Evolutionary conservation across 495 filamentous ascomycete genomes (phyloP).

Genomic region (Halenospora varia): DNA sequence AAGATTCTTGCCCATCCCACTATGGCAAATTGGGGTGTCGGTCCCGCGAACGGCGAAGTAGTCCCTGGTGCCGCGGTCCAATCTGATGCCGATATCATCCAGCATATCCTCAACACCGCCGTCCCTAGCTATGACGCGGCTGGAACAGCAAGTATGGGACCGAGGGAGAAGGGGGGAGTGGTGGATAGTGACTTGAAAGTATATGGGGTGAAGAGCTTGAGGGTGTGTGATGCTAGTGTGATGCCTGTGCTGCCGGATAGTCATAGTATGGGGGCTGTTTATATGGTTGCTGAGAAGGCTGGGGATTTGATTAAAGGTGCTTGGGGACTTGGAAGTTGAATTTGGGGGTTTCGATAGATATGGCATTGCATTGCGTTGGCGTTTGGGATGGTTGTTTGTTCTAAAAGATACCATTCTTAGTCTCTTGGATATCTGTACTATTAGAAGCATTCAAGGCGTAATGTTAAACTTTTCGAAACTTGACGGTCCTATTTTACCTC

Average conservation of each 20-base stretch:
- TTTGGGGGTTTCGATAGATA: background rate
- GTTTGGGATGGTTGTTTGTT: background rate
- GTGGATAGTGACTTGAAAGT: conserved; percentile 53
- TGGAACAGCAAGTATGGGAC: conserved; percentile 53
- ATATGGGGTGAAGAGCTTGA: conserved; percentile 44
- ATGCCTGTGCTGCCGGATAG: conserved; percentile 52
- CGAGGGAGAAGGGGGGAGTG: conserved; percentile 52
- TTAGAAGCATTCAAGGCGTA: too few relatives aligned
- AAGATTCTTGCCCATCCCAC: background rate
- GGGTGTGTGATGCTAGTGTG: conserved; percentile 30
- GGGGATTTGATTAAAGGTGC: conserved; percentile 37
- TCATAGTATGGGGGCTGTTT: conserved; percentile 50
- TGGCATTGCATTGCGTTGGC: background rate
- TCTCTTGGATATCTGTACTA: too few relatives aligned
- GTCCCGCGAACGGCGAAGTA: conserved; percentile 35
- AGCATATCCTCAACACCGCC: conserved; percentile 39
- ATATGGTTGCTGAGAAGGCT: conserved; percentile 58
- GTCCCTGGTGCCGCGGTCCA: conserved; percentile 39
- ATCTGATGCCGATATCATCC: conserved; percentile 31
- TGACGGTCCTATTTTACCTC: too few relatives aligned
- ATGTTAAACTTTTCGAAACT: too few relatives aligned
- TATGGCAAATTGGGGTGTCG: background rate
- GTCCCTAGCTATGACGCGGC: conserved; percentile 41
- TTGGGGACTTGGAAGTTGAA: background rate
- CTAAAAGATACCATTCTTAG: too few relatives aligned